Conservation (phyloP, 768 basidiomycete genomes). For the Hemileccinum rubropunctum region DNA sequence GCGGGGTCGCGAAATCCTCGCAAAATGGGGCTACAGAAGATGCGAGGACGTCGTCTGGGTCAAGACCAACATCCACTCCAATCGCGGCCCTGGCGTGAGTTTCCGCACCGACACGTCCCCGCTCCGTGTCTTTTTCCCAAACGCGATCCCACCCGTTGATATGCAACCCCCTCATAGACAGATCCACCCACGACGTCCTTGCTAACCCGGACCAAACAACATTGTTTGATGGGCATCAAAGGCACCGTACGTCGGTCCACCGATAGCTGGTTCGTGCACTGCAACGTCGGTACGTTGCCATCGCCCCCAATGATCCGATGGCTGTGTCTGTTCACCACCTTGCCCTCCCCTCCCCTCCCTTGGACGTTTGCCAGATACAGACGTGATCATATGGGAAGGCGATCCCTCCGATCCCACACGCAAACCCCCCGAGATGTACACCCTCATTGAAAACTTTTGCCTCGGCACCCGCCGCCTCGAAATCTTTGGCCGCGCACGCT, state of each 20-base stretch:
- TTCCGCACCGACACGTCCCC: too few species aligned
- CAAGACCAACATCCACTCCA: constrained; percentile 77
- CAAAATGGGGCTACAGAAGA: constrained; percentile 90
- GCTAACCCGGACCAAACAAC: constrained; percentile 88
- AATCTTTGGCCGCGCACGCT: constrained; percentile 71
- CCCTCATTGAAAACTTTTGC: constrained; percentile 96
- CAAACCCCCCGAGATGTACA: constrained; percentile 95
- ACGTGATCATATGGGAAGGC: constrained; percentile 96
- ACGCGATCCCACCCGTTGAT: background rate
- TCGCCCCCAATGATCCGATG: background rate
- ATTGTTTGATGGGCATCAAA: constrained; percentile 95
- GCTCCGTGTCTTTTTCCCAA: background rate
- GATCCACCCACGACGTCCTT: constrained; percentile 85
- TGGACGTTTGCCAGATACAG: constrained; percentile 64
- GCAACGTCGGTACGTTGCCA: constrained; percentile 78
- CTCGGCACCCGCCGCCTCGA: constrained; percentile 90
- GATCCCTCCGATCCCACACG: constrained; percentile 77
- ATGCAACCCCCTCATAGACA: constrained; percentile 43
- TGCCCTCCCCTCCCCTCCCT: too few species aligned
- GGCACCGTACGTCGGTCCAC: constrained; percentile 94
- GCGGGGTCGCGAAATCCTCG: constrained; percentile 84
- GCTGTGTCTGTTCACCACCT: background rate
- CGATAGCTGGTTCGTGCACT: constrained; percentile 96
- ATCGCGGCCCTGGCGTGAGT: constrained; percentile 74
- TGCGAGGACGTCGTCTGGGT: constrained; percentile 99